Percentiles rank a stretch among this genome's conserved stretches.
phyloP scores from a whole-genome alignment of 371 early-diverging fungal genomes.

The Zychaea mexicana region DNA sequence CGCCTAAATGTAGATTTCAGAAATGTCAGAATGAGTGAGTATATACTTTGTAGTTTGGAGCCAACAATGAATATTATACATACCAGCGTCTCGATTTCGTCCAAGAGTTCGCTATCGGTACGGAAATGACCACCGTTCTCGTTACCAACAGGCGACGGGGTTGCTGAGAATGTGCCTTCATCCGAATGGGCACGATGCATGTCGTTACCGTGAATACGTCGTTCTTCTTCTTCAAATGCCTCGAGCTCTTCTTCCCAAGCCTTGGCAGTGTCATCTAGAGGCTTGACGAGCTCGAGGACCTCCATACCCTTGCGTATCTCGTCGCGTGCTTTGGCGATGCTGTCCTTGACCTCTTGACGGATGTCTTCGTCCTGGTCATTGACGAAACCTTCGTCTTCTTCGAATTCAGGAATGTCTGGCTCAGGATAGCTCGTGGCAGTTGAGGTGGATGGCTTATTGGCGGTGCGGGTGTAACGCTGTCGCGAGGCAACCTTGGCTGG shows the following conservation, averaged over 20 bases:
- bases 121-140: conserved; percentile 10
- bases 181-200: conserved; percentile 32
- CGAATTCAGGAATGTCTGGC: conserved; percentile 7
- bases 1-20: conserved; percentile 8
- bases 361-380: conserved; percentile 37
- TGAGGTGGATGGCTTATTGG: not conserved
- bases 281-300: conserved; percentile 52
- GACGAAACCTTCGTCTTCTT: conserved; percentile 34
- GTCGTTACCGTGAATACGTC: conserved; percentile 23
- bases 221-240: conserved; percentile 42
- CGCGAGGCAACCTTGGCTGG: not conserved
- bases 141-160: conserved; percentile 37
- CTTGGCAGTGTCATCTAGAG: conserved; percentile 40
- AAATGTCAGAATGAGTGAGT: too few relatives aligned
- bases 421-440: not conserved
- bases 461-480: not conserved
- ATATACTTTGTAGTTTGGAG: not conserved
- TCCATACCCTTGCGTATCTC: conserved; percentile 62
- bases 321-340: conserved; percentile 63
- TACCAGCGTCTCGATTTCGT: conserved; percentile 39
- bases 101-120: conserved; percentile 26
- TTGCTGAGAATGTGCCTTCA: conserved; percentile 43
- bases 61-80: not conserved
- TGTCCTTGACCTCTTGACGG: conserved; percentile 48
- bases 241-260: conserved; percentile 48